A percentile compares a stretch with the other conserved stretches of the same genome.
Evolutionary conservation across 805 yeast genomes (phyloP).

Genomic region (Cyberlindnera americana): DNA sequence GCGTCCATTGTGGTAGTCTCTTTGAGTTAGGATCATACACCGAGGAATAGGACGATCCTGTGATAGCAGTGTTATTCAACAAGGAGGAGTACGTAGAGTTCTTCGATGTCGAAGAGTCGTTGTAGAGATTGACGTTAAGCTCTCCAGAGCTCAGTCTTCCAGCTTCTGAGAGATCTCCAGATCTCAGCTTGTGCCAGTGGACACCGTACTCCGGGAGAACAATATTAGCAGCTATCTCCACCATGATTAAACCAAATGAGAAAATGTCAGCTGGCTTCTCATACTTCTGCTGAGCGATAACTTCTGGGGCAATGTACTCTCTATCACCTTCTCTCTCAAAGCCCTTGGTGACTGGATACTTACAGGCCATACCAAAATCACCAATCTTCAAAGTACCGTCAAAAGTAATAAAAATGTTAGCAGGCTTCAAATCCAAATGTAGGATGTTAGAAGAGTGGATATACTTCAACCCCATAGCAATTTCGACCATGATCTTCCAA

Average conservation of each 20-base stretch:
- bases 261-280: slow-evolving; percentile 93
- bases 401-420: slow-evolving; percentile 88
- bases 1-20: slow-evolving; percentile 79
- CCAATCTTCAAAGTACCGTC: slow-evolving; percentile 94
- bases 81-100: slow-evolving; percentile 24
- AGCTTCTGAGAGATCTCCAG: slow-evolving; percentile 95
- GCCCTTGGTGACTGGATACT: slow-evolving; percentile 58
- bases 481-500: slow-evolving; percentile 91
- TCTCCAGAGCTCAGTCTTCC: slow-evolving; percentile 80
- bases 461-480: slow-evolving; percentile 72
- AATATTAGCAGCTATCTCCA: slow-evolving; percentile 95
- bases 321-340: slow-evolving; percentile 96
- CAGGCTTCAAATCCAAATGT: slow-evolving; percentile 93
- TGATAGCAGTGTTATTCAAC: slow-evolving; percentile 22
- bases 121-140: slow-evolving; percentile 32
- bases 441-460: slow-evolving; percentile 75
- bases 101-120: slow-evolving; percentile 24
- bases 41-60: slow-evolving; percentile 29
- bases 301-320: slow-evolving; percentile 96
- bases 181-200: slow-evolving; percentile 92
- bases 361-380: slow-evolving; percentile 93
- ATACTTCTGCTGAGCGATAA: slow-evolving; percentile 75
- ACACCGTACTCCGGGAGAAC: slow-evolving; percentile 93
- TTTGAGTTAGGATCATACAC: slow-evolving; percentile 18
- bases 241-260: slow-evolving; percentile 88